Evolutionary conservation across 1,284 basidiomycete genomes (phyloP), one percentile per base, ranked within the genome.

Genomic region (Singerocomus inundabilis): DNA sequence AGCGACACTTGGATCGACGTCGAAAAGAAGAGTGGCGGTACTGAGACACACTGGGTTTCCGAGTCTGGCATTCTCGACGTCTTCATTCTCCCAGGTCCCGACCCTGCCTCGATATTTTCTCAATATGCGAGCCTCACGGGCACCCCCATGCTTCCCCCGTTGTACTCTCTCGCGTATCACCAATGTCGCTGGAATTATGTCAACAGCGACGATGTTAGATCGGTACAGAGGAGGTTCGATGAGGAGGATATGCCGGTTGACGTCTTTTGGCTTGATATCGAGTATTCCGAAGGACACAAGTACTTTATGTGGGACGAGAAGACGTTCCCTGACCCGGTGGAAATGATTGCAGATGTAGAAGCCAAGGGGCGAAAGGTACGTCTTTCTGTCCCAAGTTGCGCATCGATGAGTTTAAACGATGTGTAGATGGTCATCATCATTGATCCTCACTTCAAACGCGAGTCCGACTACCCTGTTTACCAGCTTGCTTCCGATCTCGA

Each of bases 161-260:
- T 91, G 42, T 98, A 93, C 82, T 84, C 93, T 26, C 79, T 98
- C 45, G 96, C 87, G 0, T 96, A 99, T 67, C 96, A 99, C 71
- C 96, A 99, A 68, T 98, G 94, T 70, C 79, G 97, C 39, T 99
- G 97, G 97, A 99, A 99, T 71, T 99, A 99, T 65, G 79, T 97
- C 57, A 91, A 85, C 66, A 88, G 92, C 42, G 84, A 88, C 11
- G 97, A 99, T 66, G 80, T 99, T 6, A 79, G 93, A 16, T 78
- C 80, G n/a, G 93, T 98, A 7, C 88, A 94, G 70, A 79, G 77
- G 61, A 77, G 85, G 46, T 98, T 99, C 64, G 95, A 98, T 57
- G 88, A 93, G 57, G 88, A 88, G 32, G 91, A 97, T 61, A 93
- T 98, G 48, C 96, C 97, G 0, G 84, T 98, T 32, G 97, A 98